Percentiles rank a stretch among this genome's conserved stretches.
phyloP scores from a whole-genome alignment of 306 rosid species.

The Carpinus viminea region DNA sequence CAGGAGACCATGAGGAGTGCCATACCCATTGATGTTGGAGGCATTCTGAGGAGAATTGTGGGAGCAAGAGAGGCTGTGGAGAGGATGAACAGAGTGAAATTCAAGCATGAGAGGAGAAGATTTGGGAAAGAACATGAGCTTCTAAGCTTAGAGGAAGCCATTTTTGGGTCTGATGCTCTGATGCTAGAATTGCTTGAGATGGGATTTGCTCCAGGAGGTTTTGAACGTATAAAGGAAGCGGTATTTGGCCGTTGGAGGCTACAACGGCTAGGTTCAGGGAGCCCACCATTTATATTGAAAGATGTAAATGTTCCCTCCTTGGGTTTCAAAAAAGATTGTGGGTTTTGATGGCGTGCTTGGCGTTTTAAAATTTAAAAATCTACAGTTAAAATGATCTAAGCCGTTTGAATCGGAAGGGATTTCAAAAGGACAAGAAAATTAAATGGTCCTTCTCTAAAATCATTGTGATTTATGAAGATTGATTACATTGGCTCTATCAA shows the following conservation, averaged over 20 bases:
- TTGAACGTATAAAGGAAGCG: conserved; percentile 38
- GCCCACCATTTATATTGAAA: conserved; percentile 36
- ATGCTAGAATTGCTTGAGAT: neutral
- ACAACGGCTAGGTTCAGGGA: conserved; percentile 60
- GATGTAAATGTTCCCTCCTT: conserved; percentile 47
- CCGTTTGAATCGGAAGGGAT: neutral
- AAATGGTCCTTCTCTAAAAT: neutral
- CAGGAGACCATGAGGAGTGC: conserved; percentile 67
- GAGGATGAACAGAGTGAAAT: conserved; percentile 59
- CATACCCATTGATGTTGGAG: conserved; percentile 73
- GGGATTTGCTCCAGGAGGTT: conserved; percentile 2
- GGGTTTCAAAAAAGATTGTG: conserved; percentile 37
- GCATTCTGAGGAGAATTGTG: conserved; percentile 61
- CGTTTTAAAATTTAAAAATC: conserved; percentile 13
- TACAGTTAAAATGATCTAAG: neutral
- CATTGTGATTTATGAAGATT: neutral
- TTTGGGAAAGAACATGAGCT: conserved; percentile 57
- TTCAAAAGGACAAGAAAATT: neutral
- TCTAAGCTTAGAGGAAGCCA: conserved; percentile 63
- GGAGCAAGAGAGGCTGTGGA: conserved; percentile 68
- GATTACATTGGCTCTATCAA: neutral
- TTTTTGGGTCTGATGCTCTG: conserved; percentile 14
- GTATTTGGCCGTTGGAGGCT: conserved; percentile 52
- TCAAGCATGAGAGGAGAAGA: conserved; percentile 59
- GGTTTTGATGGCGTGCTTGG: neutral